Conservation (phyloP, 140 eudicot species). For the Oenanthe javanica region DNA sequence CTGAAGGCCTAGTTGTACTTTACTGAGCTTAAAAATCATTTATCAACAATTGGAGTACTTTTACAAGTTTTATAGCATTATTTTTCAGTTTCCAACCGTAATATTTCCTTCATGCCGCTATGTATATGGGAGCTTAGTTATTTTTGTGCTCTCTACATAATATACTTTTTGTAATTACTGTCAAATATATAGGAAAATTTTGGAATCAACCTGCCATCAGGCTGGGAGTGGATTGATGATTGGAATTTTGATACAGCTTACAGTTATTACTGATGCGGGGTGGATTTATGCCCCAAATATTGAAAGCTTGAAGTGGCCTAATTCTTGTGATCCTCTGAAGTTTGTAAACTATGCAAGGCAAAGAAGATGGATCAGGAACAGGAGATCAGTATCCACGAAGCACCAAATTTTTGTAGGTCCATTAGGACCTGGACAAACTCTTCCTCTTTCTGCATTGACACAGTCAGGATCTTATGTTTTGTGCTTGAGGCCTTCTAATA, state of each 20-base stretch:
- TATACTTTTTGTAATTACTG: not conserved
- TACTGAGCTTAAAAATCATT: not conserved
- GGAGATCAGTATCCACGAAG: conserved; percentile 25
- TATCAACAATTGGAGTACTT: not conserved
- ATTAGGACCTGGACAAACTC: conserved; percentile 60
- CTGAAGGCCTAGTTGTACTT: not conserved
- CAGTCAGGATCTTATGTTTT: conserved; percentile 47
- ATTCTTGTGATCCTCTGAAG: conserved; percentile 37
- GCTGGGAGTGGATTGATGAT: conserved; percentile 69
- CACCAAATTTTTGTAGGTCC: conserved; percentile 47
- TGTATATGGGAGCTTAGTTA: not conserved
- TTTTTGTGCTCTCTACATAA: not conserved
- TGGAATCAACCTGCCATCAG: conserved; percentile 37
- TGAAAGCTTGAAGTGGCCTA: conserved; percentile 55
- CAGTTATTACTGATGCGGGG: conserved; percentile 49
- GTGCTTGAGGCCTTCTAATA: conserved; percentile 56
- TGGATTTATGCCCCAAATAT: conserved; percentile 76
- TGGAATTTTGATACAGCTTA: conserved; percentile 50
- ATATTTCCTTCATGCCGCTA: not conserved
- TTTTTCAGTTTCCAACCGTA: not conserved
- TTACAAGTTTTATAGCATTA: not conserved
- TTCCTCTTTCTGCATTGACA: conserved; percentile 66
- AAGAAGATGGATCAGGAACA: conserved; percentile 62
- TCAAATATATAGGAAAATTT: conserved; percentile 29
- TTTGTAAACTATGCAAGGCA: conserved; percentile 43